Evolutionary conservation across 1,139 yeast species (phyloP).

Genomic region (Ogataea hybrid): DNA sequence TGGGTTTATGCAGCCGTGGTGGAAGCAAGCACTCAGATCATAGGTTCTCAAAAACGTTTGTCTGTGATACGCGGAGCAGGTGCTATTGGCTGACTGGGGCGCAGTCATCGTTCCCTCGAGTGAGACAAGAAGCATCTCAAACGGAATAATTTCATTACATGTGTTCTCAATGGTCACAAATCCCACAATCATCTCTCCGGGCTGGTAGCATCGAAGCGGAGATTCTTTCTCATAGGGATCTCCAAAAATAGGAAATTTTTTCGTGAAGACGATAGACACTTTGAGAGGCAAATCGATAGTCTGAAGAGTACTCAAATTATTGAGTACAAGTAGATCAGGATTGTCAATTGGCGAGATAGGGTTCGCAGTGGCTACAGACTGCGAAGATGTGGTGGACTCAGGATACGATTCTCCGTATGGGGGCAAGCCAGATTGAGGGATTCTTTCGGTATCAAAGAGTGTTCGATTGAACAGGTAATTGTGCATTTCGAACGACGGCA

Average conservation of each 20-base stretch:
- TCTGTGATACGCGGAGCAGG: conserved; percentile 1
- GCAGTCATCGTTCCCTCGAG: conserved; percentile 45
- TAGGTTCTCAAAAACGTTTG: conserved; percentile 39
- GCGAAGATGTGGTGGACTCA: not conserved
- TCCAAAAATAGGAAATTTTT: conserved; percentile 33
- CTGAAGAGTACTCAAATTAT: conserved; percentile 36
- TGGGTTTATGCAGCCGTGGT: conserved; percentile 30
- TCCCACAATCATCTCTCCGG: conserved; percentile 58
- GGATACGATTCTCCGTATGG: conserved; percentile 18
- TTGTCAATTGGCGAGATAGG: conserved; percentile 20
- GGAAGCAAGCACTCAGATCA: conserved; percentile 43
- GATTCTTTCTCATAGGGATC: conserved; percentile 32
- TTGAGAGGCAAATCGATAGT: conserved; percentile 32
- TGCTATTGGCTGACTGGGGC: conserved; percentile 20
- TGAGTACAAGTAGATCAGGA: conserved; percentile 34
- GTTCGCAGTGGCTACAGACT: not conserved
- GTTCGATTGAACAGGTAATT: conserved; percentile 50
- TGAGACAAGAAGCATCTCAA: conserved; percentile 58
- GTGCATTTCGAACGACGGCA: conserved; percentile 66
- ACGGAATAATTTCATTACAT: conserved; percentile 41
- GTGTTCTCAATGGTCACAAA: conserved; percentile 46
- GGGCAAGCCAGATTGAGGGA: conserved; percentile 18
- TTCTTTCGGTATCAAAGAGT: conserved; percentile 23
- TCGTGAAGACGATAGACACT: conserved; percentile 37
- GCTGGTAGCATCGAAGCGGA: conserved; percentile 45